Evolutionary conservation across 2,329 filamentous ascomycete genomes (phyloP), one percentile per base, ranked within the genome.

Genomic region (Colletotrichum sp.): DNA sequence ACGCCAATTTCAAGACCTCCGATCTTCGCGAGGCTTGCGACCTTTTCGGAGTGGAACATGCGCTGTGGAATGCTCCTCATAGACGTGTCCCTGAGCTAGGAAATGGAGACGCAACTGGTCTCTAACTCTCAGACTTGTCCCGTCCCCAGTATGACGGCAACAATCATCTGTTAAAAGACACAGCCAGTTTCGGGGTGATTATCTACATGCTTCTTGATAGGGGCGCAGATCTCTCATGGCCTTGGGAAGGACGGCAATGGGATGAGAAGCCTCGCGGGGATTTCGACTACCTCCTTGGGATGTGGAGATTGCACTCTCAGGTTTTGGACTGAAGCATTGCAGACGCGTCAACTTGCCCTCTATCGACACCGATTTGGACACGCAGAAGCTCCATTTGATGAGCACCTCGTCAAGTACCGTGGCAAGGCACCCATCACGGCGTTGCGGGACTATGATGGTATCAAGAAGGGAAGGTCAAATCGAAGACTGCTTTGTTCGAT

Each of bases 121-220:
- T 52, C n/a, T 7, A 15, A 18, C 12, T 7, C 12, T 18, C 8
- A 21, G 49, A 72, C 36, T 15, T 12, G 15, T 21, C 26, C 6
- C 55, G 65, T 16, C 36, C 71, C 8, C 21, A 26, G 1, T 26
- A 16, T 57, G 1, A 1, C 39, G 18, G 39, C 52, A 57, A 26
- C 6, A 34, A 8, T 9, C n/a, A 60, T 21, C 13, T 18, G 1
- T 34, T 32, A 15, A 52, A 71, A 7, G 64, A 71, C 6, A 70
- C 76, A 24, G 59, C 69, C 5, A 69, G 80, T 18, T 75, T 80
- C 36, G 79, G 78, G 6, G 80, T 80, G 28, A 81, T 81, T 32
- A n/a, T 81, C 9, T 75, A 79, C 10, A 73, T 81, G 77, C 70
- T 82, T 3, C 63, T 79, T 21, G 16, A 76, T 12, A 32, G 74